Conservation (phyloP, 495 filamentous ascomycete genomes). For the Penicillium lividum region DNA sequence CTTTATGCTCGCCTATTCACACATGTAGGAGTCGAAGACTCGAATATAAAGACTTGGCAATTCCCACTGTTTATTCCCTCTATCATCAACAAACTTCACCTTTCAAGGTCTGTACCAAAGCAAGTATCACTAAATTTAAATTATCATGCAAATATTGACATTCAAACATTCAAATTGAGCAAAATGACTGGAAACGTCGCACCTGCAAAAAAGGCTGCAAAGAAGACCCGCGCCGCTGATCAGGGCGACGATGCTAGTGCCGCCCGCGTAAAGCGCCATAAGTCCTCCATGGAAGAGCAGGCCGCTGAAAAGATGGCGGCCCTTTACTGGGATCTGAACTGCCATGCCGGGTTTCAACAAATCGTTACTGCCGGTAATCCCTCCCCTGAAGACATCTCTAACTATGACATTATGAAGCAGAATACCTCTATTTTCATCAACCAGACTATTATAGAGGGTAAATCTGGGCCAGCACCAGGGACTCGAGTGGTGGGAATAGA, state of each 20-base stretch:
- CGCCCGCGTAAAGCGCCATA: neutral
- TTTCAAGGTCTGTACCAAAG: neutral
- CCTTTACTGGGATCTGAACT: slow-evolving; percentile 6
- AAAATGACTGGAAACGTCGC: neutral
- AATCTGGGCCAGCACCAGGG: no score
- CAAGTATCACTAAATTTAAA: neutral
- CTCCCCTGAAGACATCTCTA: neutral
- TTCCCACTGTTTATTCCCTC: neutral
- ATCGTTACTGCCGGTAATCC: neutral
- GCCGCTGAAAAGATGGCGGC: neutral
- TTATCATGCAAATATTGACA: neutral
- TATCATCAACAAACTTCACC: neutral
- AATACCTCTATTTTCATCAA: neutral
- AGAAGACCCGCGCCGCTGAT: neutral
- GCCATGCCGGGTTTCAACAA: neutral
- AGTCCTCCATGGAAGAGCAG: neutral
- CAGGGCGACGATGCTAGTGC: no score
- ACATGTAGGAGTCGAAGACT: neutral
- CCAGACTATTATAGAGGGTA: no score
- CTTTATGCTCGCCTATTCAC: neutral
- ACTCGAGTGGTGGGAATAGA: no score
- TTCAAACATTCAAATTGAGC: no score
- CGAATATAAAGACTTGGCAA: neutral
- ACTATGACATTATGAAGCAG: neutral
- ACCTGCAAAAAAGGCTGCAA: neutral